phyloP scores from a whole-genome alignment of 2,329 filamentous ascomycete genomes.

The Thyridium curvatum region DNA sequence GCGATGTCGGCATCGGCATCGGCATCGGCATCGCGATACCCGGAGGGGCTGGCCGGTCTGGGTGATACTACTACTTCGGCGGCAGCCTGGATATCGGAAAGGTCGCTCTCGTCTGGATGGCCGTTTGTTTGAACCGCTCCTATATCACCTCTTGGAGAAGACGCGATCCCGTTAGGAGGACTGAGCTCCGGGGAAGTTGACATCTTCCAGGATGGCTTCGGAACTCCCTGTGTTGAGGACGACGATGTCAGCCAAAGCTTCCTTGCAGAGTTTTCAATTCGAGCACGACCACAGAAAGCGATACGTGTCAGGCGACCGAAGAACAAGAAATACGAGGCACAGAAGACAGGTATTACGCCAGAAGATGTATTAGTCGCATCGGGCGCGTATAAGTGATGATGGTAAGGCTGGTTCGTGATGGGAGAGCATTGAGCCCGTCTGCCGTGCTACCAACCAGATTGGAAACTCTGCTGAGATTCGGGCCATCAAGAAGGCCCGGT shows the following conservation, averaged over 20 bases:
- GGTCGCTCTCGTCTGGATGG: conserved; percentile 64
- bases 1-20: conserved; percentile 29
- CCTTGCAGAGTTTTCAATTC: conserved; percentile 5
- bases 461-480: too few relatives aligned
- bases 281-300: background rate
- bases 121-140: conserved; percentile 30
- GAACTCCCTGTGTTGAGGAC: conserved; percentile 52
- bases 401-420: conserved; percentile 12
- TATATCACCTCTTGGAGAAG: conserved; percentile 43
- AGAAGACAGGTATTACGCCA: background rate
- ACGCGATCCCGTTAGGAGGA: conserved; percentile 61
- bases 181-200: conserved; percentile 55
- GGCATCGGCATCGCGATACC: conserved; percentile 48
- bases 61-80: conserved; percentile 36
- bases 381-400: conserved; percentile 6
- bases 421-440: conserved; percentile 8
- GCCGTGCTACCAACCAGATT: too few relatives aligned
- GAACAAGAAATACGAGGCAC: background rate
- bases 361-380: conserved; percentile 9
- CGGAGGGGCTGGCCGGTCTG: conserved; percentile 33
- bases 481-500: too few relatives aligned
- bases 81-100: conserved; percentile 61
- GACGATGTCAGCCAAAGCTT: conserved; percentile 39
- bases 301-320: conserved; percentile 1
- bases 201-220: conserved; percentile 57